Conservation (phyloP, 2,329 filamentous ascomycete species). For the Macroventuria anomochaeta region DNA sequence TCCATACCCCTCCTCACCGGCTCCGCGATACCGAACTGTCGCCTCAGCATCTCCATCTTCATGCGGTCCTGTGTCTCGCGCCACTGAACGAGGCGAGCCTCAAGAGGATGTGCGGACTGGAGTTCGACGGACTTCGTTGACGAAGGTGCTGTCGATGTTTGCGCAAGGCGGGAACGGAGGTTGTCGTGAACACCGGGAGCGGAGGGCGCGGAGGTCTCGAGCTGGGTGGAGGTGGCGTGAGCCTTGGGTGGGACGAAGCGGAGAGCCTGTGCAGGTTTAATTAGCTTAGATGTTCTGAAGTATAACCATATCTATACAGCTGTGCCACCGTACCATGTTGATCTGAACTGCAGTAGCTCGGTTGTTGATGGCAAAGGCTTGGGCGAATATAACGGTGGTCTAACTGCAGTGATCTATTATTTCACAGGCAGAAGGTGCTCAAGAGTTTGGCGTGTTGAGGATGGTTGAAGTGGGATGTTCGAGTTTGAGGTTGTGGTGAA, state of each 20-base stretch:
- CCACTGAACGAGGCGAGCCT: constrained; percentile 88
- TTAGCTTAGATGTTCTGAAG: not conserved
- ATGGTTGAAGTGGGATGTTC: constrained; percentile 11
- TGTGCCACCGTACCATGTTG: constrained; percentile 24
- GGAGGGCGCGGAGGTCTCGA: constrained; percentile 73
- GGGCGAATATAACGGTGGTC: not conserved
- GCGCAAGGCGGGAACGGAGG: constrained; percentile 81
- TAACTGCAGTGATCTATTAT: not conserved
- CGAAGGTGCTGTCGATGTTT: constrained; percentile 42
- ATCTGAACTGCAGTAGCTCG: not conserved
- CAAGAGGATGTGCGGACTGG: constrained; percentile 84
- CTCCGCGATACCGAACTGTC: constrained; percentile 90
- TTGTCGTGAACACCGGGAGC: constrained; percentile 93
- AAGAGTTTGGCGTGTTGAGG: not conserved
- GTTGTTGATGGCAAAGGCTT: not conserved
- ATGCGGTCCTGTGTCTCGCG: constrained; percentile 84
- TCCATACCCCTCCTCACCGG: constrained; percentile 94
- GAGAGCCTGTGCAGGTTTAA: constrained; percentile 66
- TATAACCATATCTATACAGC: not conserved
- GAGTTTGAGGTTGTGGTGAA: constrained; percentile 27
- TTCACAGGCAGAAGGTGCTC: not conserved
- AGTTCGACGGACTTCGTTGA: constrained; percentile 50
- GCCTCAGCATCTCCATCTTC: constrained; percentile 87
- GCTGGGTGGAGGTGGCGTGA: constrained; percentile 65
- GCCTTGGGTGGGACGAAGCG: constrained; percentile 79